Evolutionary conservation across 805 yeast genomes (phyloP).

Genomic region (Kodamaea restingae): DNA sequence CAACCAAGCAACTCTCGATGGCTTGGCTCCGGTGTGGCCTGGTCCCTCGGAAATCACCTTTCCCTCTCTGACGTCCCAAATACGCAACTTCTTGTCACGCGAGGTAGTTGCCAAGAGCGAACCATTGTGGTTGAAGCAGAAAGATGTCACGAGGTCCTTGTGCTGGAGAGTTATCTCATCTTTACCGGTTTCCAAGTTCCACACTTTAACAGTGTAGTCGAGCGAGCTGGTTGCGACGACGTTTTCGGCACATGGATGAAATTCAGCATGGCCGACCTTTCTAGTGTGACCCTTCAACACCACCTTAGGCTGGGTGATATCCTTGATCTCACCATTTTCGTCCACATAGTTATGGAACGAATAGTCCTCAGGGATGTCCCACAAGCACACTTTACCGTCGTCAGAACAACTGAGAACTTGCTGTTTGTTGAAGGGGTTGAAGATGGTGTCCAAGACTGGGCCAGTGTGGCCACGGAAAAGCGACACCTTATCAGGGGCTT

Average conservation of each 20-base stretch:
- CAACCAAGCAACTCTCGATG: conserved; percentile 83
- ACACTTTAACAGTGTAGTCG: conserved; percentile 86
- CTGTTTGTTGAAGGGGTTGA: conserved; percentile 82
- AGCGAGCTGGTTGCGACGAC: conserved; percentile 86
- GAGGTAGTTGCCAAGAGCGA: conserved; percentile 80
- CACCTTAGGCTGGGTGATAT: conserved; percentile 63
- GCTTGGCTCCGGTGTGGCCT: conserved; percentile 92
- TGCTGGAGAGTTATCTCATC: conserved; percentile 73
- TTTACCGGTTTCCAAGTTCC: conserved; percentile 80
- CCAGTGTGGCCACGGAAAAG: conserved; percentile 95
- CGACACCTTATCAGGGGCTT: conserved; percentile 89
- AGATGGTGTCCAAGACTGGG: conserved; percentile 91
- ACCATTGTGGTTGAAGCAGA: conserved; percentile 89
- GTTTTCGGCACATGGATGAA: conserved; percentile 84
- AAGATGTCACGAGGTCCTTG: conserved; percentile 88
- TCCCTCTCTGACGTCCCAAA: conserved; percentile 86
- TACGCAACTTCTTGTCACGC: conserved; percentile 83
- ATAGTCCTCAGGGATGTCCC: conserved; percentile 84
- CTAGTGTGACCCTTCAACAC: conserved; percentile 80
- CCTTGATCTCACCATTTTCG: conserved; percentile 54
- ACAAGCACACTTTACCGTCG: conserved; percentile 60
- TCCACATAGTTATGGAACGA: conserved; percentile 60
- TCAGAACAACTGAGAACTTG: conserved; percentile 33
- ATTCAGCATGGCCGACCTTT: conserved; percentile 89
- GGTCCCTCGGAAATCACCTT: conserved; percentile 75